Evolutionary conservation across 306 rosid genomes (phyloP).

Genomic region (Morella rubra): DNA sequence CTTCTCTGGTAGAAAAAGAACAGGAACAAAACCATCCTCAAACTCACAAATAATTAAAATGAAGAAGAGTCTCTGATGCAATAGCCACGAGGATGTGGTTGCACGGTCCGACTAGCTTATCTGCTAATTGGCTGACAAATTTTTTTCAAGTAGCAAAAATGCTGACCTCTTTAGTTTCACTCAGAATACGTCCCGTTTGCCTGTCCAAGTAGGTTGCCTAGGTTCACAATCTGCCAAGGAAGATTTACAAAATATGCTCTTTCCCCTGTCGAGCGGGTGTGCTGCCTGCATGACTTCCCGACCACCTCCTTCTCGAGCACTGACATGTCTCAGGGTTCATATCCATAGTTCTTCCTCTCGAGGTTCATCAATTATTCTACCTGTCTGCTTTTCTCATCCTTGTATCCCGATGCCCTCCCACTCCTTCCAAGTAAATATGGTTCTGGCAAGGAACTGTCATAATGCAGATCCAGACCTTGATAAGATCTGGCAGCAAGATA

Average conservation of each 20-base stretch:
- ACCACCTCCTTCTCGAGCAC: neutral
- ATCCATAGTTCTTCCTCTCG: neutral
- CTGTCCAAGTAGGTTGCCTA: neutral
- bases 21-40: neutral
- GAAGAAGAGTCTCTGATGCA: neutral
- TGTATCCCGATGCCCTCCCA: constrained; percentile 73
- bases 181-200: neutral
- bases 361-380: constrained; percentile 5
- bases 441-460: constrained; percentile 48
- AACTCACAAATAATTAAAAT: neutral
- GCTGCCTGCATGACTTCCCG: neutral
- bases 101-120: neutral
- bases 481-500: constrained; percentile 66
- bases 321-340: neutral
- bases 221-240: neutral
- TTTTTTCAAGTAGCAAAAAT: neutral
- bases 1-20: neutral
- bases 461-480: constrained; percentile 66
- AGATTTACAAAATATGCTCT: neutral
- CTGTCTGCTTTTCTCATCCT: constrained; percentile 43
- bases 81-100: neutral
- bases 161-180: neutral
- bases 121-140: neutral
- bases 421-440: constrained; percentile 59
- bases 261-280: neutral